Percentiles rank a stretch among this genome's conserved stretches.
phyloP scores from a whole-genome alignment of 345 rosid genomes.

The Acer negundo region DNA sequence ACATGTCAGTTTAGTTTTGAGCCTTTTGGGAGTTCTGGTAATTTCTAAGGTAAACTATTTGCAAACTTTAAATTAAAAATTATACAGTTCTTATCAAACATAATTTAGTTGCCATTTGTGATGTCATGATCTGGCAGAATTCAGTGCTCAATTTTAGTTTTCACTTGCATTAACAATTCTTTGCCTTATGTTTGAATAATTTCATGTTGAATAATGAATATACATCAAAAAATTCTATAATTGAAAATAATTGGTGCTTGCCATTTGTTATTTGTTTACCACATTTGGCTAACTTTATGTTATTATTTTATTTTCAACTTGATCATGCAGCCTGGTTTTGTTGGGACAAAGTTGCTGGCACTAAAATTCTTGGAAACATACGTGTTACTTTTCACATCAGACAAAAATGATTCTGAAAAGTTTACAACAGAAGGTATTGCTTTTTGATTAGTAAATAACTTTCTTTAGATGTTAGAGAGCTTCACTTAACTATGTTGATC shows the following conservation, averaged over 20 bases:
- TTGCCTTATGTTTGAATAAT: background rate
- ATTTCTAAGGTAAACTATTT: background rate
- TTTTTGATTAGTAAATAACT: slow-evolving; percentile 13
- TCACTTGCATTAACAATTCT: background rate
- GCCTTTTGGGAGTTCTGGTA: background rate
- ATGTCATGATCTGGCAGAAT: background rate
- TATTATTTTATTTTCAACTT: slow-evolving; percentile 17
- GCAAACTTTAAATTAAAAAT: background rate
- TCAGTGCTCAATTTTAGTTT: slow-evolving; percentile 6
- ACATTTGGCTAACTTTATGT: slow-evolving; percentile 14
- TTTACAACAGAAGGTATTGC: slow-evolving; percentile 61
- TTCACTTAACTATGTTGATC: slow-evolving; percentile 18
- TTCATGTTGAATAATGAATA: background rate
- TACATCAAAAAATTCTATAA: background rate
- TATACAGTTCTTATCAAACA: background rate
- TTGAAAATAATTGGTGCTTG: background rate
- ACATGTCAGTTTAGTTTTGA: background rate
- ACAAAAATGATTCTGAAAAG: slow-evolving; percentile 60
- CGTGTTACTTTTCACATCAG: slow-evolving; percentile 75
- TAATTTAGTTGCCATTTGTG: background rate
- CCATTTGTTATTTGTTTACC: slow-evolving; percentile 11
- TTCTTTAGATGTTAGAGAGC: slow-evolving; percentile 12
- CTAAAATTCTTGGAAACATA: slow-evolving; percentile 89
- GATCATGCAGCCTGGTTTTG: slow-evolving; percentile 67
- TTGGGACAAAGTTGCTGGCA: slow-evolving; percentile 74